Evolutionary conservation across 2,329 filamentous ascomycete species (phyloP), one percentile per base, ranked within the genome.

Genomic region (Lachnellula cervina): DNA sequence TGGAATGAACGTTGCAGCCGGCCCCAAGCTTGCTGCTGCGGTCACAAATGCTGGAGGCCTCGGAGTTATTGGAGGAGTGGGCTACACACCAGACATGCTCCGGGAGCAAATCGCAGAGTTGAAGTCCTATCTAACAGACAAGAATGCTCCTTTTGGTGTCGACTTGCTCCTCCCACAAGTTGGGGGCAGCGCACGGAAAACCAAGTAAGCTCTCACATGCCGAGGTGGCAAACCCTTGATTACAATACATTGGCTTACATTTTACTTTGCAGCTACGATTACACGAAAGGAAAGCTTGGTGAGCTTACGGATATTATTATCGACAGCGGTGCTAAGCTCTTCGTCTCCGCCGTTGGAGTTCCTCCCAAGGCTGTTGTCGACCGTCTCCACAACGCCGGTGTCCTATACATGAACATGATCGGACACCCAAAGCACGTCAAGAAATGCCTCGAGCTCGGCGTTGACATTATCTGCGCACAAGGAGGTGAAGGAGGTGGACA

Each of bases 381-480:
- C 64, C 88, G 83, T 71, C 85, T 99, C 47, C 94, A 99, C 82
- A 82, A 84, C 70, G 78, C 84, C 69, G 92, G 92, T 64, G 83
- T 99, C 65, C 81, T 96, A 64, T 96, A 95, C 82, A 97, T 97
- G 94, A 99, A 99, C 86, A 99, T 99, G 94, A 92, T 99, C 72
- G 94, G 94, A 64, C 94, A 99, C 81, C 93, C 94, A 70, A 99
- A 99, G 86, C 94, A 99, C 78, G 93, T 96, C 62, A 83, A 90
- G 76, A 99, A 97, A 82, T 95, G 90, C 75, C 81, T 99, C 60
- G 90, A 93, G 50, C 82, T 92, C 57, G 94, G 92, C 63, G 90
- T 86, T 66, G 94, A 99, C 75, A 88, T 99, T 68, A 97, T 99
- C 78, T 97, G 93, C 79, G 94, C 94, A 51, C 94, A 99, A 78